Conservation (phyloP, 2,329 filamentous ascomycete genomes). For the Lasiodiplodia theobromae region DNA sequence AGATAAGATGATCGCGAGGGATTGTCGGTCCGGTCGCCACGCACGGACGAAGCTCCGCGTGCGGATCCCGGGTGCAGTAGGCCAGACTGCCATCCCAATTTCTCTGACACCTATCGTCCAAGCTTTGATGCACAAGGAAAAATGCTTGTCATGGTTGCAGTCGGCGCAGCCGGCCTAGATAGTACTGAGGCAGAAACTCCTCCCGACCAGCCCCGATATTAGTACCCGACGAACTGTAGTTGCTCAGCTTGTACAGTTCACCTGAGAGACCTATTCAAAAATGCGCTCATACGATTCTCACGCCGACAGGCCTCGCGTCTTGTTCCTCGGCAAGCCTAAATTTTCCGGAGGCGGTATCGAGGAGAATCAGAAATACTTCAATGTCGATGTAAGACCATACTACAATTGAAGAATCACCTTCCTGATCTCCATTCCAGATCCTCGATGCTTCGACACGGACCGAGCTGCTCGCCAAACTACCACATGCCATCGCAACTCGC, state of each 20-base stretch:
- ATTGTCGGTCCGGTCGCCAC: background rate
- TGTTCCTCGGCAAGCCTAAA: conserved; percentile 19
- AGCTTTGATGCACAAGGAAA: background rate
- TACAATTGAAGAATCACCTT: background rate
- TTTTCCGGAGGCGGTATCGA: conserved; percentile 11
- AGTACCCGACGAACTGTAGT: conserved; percentile 14
- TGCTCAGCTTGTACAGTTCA: background rate
- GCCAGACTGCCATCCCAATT: conserved; percentile 4
- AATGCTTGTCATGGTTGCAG: conserved; percentile 7
- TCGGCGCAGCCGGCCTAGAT: background rate
- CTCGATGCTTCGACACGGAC: conserved; percentile 11
- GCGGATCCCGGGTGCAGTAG: background rate
- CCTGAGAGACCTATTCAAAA: background rate
- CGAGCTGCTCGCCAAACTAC: conserved; percentile 21
- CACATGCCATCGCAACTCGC: background rate
- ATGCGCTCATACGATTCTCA: conserved; percentile 4
- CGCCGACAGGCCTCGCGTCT: background rate
- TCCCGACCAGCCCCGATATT: conserved; percentile 2
- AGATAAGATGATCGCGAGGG: conserved; percentile 18
- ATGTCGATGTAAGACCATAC: conserved; percentile 6
- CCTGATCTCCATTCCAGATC: conserved; percentile 1
- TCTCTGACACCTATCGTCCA: background rate
- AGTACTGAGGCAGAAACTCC: too few relatives aligned
- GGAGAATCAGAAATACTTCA: conserved; percentile 8
- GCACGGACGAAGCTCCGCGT: background rate